Evolutionary conservation across 331 rosid species (phyloP).

Genomic region (Malus hybrid): DNA sequence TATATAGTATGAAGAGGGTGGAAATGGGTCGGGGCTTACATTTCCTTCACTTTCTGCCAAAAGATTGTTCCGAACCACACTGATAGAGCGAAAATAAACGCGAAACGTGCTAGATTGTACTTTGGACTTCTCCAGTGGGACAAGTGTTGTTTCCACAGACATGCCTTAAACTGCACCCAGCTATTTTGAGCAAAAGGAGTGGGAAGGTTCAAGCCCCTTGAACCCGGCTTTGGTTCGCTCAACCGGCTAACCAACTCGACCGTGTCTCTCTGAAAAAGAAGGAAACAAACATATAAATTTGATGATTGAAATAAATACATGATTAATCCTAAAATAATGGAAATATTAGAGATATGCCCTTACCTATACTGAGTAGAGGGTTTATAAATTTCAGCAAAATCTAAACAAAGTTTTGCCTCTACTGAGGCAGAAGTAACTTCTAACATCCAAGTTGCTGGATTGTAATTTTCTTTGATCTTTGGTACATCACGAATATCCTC

Average conservation of each 20-base stretch:
- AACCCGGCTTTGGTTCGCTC: slow-evolving; percentile 47
- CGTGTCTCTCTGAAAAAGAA: slow-evolving; percentile 37
- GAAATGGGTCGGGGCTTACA: slow-evolving; percentile 31
- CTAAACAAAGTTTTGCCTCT: slow-evolving; percentile 66
- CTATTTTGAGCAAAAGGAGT: slow-evolving; percentile 55
- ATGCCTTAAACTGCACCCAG: slow-evolving; percentile 72
- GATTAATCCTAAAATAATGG: neutral
- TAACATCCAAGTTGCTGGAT: slow-evolving; percentile 97
- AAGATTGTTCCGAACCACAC: slow-evolving; percentile 59
- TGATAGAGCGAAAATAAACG: slow-evolving; percentile 48
- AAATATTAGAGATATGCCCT: no score
- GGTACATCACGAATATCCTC: slow-evolving; percentile 76
- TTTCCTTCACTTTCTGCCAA: slow-evolving; percentile 70
- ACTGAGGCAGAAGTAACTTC: slow-evolving; percentile 75
- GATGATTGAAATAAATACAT: neutral
- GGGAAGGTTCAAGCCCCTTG: slow-evolving; percentile 57
- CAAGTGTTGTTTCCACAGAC: slow-evolving; percentile 85
- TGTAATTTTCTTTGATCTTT: slow-evolving; percentile 64
- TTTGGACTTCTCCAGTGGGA: slow-evolving; percentile 91
- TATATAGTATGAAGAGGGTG: no score
- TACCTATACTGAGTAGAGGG: slow-evolving; percentile 43
- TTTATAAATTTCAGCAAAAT: slow-evolving; percentile 52
- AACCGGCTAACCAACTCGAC: slow-evolving; percentile 48
- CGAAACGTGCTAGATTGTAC: slow-evolving; percentile 58
- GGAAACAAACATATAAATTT: neutral